phyloP scores from a whole-genome alignment of 768 basidiomycete genomes.

The Boletus rubroflammeus region DNA sequence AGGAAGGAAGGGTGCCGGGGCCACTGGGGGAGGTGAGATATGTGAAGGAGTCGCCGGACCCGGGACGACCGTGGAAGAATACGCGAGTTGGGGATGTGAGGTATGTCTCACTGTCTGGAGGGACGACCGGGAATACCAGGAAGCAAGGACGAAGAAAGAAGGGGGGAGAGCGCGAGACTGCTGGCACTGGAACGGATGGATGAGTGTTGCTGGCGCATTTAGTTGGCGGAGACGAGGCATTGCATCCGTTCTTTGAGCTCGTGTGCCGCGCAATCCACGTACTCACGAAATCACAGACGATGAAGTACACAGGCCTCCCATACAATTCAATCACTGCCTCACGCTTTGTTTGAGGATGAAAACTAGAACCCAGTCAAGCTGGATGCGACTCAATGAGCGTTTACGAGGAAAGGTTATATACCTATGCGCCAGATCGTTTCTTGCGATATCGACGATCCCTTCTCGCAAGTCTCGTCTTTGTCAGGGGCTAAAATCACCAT shows the following conservation, averaged over 20 bases:
- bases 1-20: slow-evolving; percentile 38
- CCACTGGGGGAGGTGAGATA: slow-evolving; percentile 38
- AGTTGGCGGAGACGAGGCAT: background rate
- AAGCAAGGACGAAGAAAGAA: slow-evolving; percentile 3
- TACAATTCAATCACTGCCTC: background rate
- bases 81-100: slow-evolving; percentile 29
- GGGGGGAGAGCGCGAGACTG: background rate
- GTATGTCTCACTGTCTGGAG: slow-evolving; percentile 36
- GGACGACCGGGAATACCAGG: background rate
- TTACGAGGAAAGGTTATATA: background rate
- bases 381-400: background rate
- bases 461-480: background rate
- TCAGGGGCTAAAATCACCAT: background rate
- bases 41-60: slow-evolving; percentile 28
- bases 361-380: background rate
- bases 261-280: background rate
- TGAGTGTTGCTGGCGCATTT: background rate
- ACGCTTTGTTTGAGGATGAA: background rate
- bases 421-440: background rate
- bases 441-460: background rate
- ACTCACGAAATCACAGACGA: background rate
- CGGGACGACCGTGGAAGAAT: slow-evolving; percentile 44
- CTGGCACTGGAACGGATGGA: background rate
- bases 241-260: background rate
- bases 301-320: fast-evolving